phyloP scores from a whole-genome alignment of 2,329 filamentous ascomycete species.

The Exserohilum turcica region DNA sequence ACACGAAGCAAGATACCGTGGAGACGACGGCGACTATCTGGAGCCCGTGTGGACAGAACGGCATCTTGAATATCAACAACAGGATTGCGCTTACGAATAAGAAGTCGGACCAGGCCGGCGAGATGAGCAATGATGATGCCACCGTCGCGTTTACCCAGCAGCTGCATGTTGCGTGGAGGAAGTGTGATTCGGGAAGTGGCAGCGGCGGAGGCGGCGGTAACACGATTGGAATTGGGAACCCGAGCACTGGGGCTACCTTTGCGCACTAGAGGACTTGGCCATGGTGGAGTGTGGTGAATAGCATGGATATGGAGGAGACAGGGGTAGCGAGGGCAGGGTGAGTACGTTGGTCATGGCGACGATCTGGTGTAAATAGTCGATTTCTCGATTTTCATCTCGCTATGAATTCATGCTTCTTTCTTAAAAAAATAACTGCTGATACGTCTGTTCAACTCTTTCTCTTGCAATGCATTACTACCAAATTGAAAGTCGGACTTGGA shows the following conservation, averaged over 20 bases:
- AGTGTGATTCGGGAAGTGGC: conserved; percentile 21
- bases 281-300: background rate
- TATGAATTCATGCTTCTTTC: conserved; percentile 1
- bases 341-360: background rate
- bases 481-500: background rate
- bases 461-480: background rate
- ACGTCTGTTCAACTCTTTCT: too few species aligned
- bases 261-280: background rate
- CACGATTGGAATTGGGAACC: conserved; percentile 34
- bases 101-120: conserved; percentile 29
- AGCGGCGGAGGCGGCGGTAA: conserved; percentile 18
- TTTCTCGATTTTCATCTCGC: background rate
- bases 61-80: conserved; percentile 45
- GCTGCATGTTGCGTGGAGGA: conserved; percentile 41
- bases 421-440: background rate
- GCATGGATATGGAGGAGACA: background rate
- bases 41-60: conserved; percentile 42
- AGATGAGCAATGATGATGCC: conserved; percentile 43
- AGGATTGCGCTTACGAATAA: conserved; percentile 34
- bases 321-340: background rate
- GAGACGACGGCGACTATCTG: conserved; percentile 43
- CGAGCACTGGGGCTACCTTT: conserved; percentile 24
- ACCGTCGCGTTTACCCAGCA: conserved; percentile 45
- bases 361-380: conserved; percentile 5
- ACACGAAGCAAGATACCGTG: conserved; percentile 53